Percentiles rank a stretch among this genome's conserved stretches.
Evolutionary conservation across 352 stramenopile genomes (phyloP).

Genomic region (Phytophthora chlamydospora): DNA sequence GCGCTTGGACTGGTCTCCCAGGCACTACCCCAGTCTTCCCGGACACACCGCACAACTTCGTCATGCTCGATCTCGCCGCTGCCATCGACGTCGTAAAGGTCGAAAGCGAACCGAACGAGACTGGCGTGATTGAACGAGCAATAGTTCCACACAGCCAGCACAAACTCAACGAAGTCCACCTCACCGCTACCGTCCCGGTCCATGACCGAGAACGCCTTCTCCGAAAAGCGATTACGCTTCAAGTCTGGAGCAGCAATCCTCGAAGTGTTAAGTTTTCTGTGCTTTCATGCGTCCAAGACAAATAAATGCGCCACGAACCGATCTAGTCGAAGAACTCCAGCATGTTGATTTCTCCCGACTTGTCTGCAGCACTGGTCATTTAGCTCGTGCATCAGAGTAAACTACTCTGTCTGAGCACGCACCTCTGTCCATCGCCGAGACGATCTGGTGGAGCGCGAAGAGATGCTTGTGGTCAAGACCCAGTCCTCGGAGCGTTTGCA

Average conservation of each 20-base stretch:
- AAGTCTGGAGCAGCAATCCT: slow-evolving; percentile 39
- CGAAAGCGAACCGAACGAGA: slow-evolving; percentile 74
- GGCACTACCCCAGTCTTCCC: slow-evolving; percentile 62
- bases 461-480: slow-evolving; percentile 58
- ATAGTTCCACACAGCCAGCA: slow-evolving; percentile 81
- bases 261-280: neutral
- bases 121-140: slow-evolving; percentile 71
- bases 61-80: slow-evolving; percentile 70
- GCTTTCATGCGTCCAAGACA: neutral
- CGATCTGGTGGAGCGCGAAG: slow-evolving; percentile 57
- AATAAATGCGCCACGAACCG: slow-evolving; percentile 29
- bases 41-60: slow-evolving; percentile 54
- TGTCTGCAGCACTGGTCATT: slow-evolving; percentile 35
- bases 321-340: slow-evolving; percentile 77
- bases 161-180: slow-evolving; percentile 79
- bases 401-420: neutral
- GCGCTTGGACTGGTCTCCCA: slow-evolving; percentile 62
- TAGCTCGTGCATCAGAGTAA: neutral
- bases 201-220: slow-evolving; percentile 80
- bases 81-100: slow-evolving; percentile 75
- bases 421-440: slow-evolving; percentile 63
- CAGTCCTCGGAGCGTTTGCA: slow-evolving; percentile 45
- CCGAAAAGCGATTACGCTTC: slow-evolving; percentile 60
- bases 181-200: slow-evolving; percentile 69
- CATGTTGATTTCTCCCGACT: slow-evolving; percentile 69